These are phyloP conservation scores for Penicillium herquei DNA, from an alignment of 495 filamentous ascomycete genomes.

Conservation along the genomic window DNA sequence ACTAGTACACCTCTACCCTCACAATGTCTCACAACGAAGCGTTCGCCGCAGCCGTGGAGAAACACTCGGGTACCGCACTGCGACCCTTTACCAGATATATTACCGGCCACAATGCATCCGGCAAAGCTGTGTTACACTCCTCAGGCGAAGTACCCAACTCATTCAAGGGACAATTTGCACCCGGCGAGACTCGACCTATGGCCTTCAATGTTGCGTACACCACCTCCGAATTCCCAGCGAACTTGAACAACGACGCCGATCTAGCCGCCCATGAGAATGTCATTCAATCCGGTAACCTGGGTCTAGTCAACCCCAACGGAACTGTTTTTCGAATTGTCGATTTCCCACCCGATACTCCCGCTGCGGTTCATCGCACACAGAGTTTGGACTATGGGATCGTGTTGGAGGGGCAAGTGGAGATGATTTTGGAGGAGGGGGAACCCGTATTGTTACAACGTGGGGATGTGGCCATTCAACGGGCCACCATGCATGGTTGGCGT, in stretches of 20 bases:
- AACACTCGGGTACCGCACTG: slow-evolving; percentile 27
- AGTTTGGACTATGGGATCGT: slow-evolving; percentile 75
- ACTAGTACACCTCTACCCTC: no score
- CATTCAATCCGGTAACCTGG: slow-evolving; percentile 38
- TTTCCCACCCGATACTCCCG: slow-evolving; percentile 65
- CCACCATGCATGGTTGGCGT: slow-evolving; percentile 47
- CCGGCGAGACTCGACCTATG: slow-evolving; percentile 22
- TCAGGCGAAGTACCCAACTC: not conserved
- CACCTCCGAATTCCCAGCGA: slow-evolving; percentile 54
- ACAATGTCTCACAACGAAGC: not conserved
- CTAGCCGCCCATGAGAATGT: slow-evolving; percentile 29
- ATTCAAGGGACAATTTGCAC: slow-evolving; percentile 13
- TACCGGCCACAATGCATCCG: slow-evolving; percentile 37
- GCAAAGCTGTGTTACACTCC: slow-evolving; percentile 33
- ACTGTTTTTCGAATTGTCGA: slow-evolving; percentile 54
- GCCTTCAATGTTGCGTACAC: slow-evolving; percentile 43
- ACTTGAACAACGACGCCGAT: slow-evolving; percentile 54
- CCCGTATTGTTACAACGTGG: slow-evolving; percentile 64
- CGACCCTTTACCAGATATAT: slow-evolving; percentile 37
- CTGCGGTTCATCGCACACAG: slow-evolving; percentile 66
- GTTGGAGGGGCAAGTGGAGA: slow-evolving; percentile 73
- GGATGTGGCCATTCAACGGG: slow-evolving; percentile 68
- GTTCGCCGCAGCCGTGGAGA: not conserved
- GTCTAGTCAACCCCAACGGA: slow-evolving; percentile 53
- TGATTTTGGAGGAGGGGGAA: slow-evolving; percentile 65